Evolutionary conservation across 306 rosid species (phyloP).

Genomic region (Casuarina equisetifolia): DNA sequence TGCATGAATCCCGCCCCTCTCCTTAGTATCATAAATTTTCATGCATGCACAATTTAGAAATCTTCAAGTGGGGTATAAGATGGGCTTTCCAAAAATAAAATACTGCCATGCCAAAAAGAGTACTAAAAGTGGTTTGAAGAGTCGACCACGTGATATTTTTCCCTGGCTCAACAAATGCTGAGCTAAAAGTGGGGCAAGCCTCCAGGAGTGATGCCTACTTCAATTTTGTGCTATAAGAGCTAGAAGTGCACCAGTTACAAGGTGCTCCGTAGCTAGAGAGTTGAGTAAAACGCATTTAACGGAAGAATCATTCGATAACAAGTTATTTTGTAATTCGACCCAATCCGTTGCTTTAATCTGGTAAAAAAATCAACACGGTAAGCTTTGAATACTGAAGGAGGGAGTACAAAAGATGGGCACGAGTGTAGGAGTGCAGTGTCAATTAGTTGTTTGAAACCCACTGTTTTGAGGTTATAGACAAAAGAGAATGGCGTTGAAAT

Average conservation of each 20-base stretch:
- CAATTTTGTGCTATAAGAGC: not conserved
- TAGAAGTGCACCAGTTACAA: not conserved
- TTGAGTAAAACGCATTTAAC: not conserved
- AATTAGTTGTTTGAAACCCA: not conserved
- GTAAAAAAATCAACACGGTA: too few relatives aligned
- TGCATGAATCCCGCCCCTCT: not conserved
- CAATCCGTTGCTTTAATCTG: too few relatives aligned
- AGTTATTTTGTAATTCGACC: not conserved
- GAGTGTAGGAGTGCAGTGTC: not conserved
- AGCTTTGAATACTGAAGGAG: too few relatives aligned
- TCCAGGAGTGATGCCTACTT: not conserved
- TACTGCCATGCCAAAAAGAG: not conserved
- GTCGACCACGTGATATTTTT: not conserved
- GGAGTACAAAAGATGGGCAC: too few relatives aligned
- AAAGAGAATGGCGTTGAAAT: not conserved
- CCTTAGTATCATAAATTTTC: not conserved
- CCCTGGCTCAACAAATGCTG: not conserved
- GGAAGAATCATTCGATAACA: not conserved
- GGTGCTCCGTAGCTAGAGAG: not conserved
- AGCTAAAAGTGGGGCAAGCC: not conserved
- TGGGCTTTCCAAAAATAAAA: not conserved
- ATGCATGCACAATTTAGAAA: slow-evolving; percentile 6
- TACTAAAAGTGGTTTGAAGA: slow-evolving; percentile 5
- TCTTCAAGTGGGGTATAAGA: not conserved
- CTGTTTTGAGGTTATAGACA: not conserved